A percentile compares a stretch with the other conserved stretches of the same genome.
Evolutionary conservation across 2,329 filamentous ascomycete genomes (phyloP).

Genomic region (Alternaria triticina): DNA sequence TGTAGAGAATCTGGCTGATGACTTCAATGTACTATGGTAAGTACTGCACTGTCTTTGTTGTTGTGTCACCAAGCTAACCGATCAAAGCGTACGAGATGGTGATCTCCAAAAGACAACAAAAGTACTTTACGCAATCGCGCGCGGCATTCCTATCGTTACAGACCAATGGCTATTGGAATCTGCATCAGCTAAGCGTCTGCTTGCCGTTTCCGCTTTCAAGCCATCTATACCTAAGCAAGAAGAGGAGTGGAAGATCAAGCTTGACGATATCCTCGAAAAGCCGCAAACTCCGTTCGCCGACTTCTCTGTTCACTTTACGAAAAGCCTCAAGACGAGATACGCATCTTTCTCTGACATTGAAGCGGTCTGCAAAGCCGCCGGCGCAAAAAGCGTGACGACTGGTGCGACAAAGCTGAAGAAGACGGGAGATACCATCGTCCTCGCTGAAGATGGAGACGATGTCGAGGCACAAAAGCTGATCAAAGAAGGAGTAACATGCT

Average conservation of each 20-base stretch:
- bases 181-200: slow-evolving; percentile 42
- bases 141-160: slow-evolving; percentile 54
- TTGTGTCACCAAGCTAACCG: slow-evolving; percentile 16
- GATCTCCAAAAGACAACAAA: slow-evolving; percentile 54
- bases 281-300: slow-evolving; percentile 54
- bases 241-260: slow-evolving; percentile 48
- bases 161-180: slow-evolving; percentile 56
- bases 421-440: slow-evolving; percentile 40
- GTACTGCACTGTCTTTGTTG: slow-evolving; percentile 11
- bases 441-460: slow-evolving; percentile 49
- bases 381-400: slow-evolving; percentile 42
- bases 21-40: slow-evolving; percentile 44
- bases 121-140: slow-evolving; percentile 52
- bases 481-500: slow-evolving; percentile 45
- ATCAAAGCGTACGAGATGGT: slow-evolving; percentile 46
- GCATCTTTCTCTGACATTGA: slow-evolving; percentile 48
- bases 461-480: slow-evolving; percentile 42
- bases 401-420: slow-evolving; percentile 25
- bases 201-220: slow-evolving; percentile 44
- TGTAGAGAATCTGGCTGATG: slow-evolving; percentile 40
- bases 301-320: slow-evolving; percentile 58
- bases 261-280: slow-evolving; percentile 39
- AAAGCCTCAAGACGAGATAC: slow-evolving; percentile 43
- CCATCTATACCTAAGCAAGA: slow-evolving; percentile 44
- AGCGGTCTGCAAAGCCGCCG: slow-evolving; percentile 46